Base-by-base conservation (phyloP, 768 basidiomycete species). In the Tylopilus rubrobrunneus region DNA sequence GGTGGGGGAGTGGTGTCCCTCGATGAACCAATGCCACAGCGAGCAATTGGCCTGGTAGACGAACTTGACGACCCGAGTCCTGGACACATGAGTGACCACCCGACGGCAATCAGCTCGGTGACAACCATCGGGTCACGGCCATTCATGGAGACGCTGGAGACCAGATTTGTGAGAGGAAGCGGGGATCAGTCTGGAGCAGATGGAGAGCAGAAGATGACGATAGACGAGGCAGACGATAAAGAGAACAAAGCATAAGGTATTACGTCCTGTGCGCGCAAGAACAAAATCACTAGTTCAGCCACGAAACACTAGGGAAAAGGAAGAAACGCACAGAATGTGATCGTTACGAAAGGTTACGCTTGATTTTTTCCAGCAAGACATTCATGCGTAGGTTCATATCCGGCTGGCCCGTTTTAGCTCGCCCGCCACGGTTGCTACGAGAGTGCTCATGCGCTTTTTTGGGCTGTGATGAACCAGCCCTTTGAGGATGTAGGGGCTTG, bases 341-440 rank as follows among this genome's bases (percentile, higher is more conserved):
- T 53, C 33, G 44, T 67, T 67, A 83, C 50, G 71, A 64, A 37
- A 71, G 67, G 62, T 85, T 79, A 45, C 78, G 80, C 68, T 89
- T 87, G 59, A 96, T 93, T 71, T 87, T 86, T 68, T 92, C 89
- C 53, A 96, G 78, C 78, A 96, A 78, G 28, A 81, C 85, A 56
- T 84, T 82, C 91, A 96, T 95, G 47, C 92, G 84, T 46, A 88
- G 71, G 63, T 86, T 88, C 92, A 96, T 94, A 65, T 82, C 76
- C n/a, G 83, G 83, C 61, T 84, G 82, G 5, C 80, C 73, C 28
- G 68, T 60, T 12, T 66, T 68, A 58, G 55, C 64, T 61, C 40
- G 76, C 73, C 58, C 66, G 70, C 53, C 48, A 31, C 55, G 49
- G 53, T 55, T 63, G 45, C 51, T 50, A 62, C 50, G 61, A 53